Percentiles rank a stretch among this genome's conserved stretches.
These are phyloP conservation scores for Coemansia nantahalensis DNA, from an alignment of 192 early-diverging fungal genomes.

Conservation along the genomic window DNA sequence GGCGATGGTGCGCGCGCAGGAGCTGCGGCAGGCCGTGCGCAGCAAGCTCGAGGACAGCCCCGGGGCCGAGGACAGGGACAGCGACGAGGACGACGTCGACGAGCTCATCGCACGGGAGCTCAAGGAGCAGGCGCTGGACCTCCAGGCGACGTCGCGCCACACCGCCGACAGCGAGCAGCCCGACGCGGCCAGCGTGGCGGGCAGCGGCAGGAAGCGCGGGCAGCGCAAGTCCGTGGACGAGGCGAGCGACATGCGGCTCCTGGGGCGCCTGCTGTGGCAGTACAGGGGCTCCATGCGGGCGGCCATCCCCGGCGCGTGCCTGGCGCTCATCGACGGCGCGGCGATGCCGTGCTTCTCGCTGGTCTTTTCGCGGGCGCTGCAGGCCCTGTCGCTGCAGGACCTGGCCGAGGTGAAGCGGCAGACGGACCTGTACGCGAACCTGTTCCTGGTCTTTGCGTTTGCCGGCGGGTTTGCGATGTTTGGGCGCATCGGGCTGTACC, in stretches of 20 bases:
- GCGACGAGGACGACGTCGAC: constrained; percentile 19
- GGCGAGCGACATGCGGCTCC: constrained; percentile 30
- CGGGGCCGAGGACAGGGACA: constrained; percentile 2
- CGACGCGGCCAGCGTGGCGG: constrained; percentile 1
- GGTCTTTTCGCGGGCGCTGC: constrained; percentile 53
- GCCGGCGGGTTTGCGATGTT: constrained; percentile 56
- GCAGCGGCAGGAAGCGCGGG: neutral
- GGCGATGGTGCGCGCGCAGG: constrained; percentile 65
- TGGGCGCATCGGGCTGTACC: constrained; percentile 56
- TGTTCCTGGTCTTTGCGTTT: constrained; percentile 53
- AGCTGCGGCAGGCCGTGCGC: constrained; percentile 73
- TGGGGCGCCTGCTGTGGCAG: constrained; percentile 23
- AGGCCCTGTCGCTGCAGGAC: constrained; percentile 21
- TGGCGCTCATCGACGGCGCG: constrained; percentile 58
- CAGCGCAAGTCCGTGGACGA: constrained; percentile 14
- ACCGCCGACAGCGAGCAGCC: constrained; percentile 17
- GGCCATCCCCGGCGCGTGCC: constrained; percentile 23
- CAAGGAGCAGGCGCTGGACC: constrained; percentile 38
- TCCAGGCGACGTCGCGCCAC: constrained; percentile 34
- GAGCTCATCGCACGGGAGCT: constrained; percentile 45
- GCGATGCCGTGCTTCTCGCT: constrained; percentile 79
- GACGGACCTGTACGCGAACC: constrained; percentile 32
- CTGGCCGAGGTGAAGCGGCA: constrained; percentile 26
- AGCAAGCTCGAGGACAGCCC: constrained; percentile 11
- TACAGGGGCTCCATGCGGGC: constrained; percentile 31